Base-by-base conservation (phyloP, 306 rosid species). In the Pyrus bretschneideri region DNA sequence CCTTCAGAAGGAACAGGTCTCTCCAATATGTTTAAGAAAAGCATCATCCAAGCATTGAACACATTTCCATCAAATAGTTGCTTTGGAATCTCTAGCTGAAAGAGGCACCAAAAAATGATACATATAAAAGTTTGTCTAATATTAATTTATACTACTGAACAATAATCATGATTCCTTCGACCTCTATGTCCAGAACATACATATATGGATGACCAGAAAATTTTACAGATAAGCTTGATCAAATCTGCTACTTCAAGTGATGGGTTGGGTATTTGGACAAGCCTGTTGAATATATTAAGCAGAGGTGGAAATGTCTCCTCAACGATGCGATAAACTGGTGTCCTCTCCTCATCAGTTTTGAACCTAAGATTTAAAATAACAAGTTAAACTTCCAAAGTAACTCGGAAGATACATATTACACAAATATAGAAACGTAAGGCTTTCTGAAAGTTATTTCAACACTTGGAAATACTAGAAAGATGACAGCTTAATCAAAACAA, bases 161-260 rank as follows among this genome's bases (percentile, higher is more conserved):
- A 70, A 51, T 23, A 66, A 22, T 21, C 18, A 45, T 11, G 23
- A 27, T 27, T 42, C 72, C 35, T 44, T 31, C 22, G 3, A 31
- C 69, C 69, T 31, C 42, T 17, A 51, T 5, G 23, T 64, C 67
- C 64, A 72, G 29, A 42, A 70, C 97, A 0, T 88, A 96, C 98
- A 86, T 96, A 96, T 74, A 96, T 91, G n/a, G 98, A 95, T 60
- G 99, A 95, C 99, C 99, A 95, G 83, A 95, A 95, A 79, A 95
- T 95, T 92, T 95, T 95, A 81, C 99, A 96, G 83, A 92, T 96
- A 79, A 92, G 92, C 88, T 96, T 92, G 88, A 96, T 96, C 64
- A 91, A 83, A 68, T 96, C 99, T 45, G 98, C 97, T 61, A 96
- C 85, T 84, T 96, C 99, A 73, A 91, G 83, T 68, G 97, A 78